Conservation (phyloP, 163 green algal species). For the Chloromonas sp. region DNA sequence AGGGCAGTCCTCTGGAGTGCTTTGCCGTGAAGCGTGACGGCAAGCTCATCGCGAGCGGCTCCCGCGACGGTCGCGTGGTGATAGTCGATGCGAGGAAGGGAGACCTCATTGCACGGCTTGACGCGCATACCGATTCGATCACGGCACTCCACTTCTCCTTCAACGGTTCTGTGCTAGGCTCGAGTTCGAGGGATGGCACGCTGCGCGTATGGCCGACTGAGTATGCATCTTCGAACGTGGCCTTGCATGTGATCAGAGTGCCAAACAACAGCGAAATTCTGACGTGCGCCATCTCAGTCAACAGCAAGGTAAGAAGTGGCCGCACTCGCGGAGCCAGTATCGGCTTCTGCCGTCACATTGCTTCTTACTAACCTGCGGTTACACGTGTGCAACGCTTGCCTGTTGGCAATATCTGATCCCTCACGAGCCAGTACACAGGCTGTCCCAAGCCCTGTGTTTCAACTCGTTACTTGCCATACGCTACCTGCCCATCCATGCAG, state of each 20-base stretch:
- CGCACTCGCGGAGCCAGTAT: too few relatives aligned
- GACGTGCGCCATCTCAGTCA: background rate
- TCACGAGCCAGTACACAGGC: too few relatives aligned
- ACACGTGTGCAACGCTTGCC: too few relatives aligned
- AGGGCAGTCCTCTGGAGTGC: constrained; percentile 1
- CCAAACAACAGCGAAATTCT: background rate
- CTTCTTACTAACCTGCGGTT: too few relatives aligned
- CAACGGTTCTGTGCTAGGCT: background rate
- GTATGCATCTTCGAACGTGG: background rate
- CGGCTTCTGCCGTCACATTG: too few relatives aligned
- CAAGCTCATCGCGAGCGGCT: constrained; percentile 1
- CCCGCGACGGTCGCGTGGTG: constrained; percentile 2
- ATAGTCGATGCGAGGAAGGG: background rate
- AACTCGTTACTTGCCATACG: too few relatives aligned
- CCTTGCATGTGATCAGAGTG: background rate
- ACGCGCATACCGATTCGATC: background rate
- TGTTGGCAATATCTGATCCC: too few relatives aligned
- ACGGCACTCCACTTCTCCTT: background rate
- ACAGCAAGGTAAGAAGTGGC: background rate
- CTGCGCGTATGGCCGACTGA: background rate
- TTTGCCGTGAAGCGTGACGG: background rate
- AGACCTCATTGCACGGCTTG: background rate
- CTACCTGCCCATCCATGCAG: too few relatives aligned
- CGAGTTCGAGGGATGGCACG: background rate
- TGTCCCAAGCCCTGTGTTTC: too few relatives aligned